A percentile compares a stretch with the other conserved stretches of the same genome.
Conservation (phyloP, 768 basidiomycete species). For the Boletus reticulatus region DNA sequence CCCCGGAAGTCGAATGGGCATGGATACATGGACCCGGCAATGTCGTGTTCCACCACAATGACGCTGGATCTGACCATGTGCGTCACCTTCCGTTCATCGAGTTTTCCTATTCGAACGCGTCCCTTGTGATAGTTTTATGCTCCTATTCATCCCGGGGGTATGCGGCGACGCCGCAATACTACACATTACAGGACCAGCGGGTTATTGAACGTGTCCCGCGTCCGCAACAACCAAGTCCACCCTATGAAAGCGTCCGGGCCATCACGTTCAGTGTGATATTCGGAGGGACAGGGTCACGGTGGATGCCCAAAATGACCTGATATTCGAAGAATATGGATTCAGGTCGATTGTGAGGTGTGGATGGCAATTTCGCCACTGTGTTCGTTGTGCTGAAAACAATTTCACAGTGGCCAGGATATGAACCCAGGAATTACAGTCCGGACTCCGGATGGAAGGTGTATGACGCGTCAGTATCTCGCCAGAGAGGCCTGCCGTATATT, state of each 20-base stretch:
- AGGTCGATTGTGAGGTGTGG: conserved; percentile 20
- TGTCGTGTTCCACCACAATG: too few species aligned
- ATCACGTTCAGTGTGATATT: conserved; percentile 21
- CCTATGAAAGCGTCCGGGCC: conserved; percentile 9
- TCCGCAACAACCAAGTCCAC: conserved; percentile 7
- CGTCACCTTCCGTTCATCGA: too few species aligned
- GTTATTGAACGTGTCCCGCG: conserved; percentile 22
- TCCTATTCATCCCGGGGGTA: conserved; percentile 16
- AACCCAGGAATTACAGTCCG: background rate
- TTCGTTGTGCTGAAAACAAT: background rate
- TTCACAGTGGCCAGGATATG: too few species aligned
- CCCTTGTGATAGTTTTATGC: conserved; percentile 12
- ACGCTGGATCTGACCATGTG: too few species aligned
- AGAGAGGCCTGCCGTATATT: conserved; percentile 9
- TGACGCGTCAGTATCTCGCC: conserved; percentile 23
- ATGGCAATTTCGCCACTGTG: background rate
- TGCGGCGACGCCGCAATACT: conserved; percentile 19
- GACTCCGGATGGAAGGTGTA: background rate
- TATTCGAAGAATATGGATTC: conserved; percentile 19
- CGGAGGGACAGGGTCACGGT: conserved; percentile 4
- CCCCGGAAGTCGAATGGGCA: too few species aligned
- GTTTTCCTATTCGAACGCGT: too few species aligned
- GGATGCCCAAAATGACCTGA: conserved; percentile 16
- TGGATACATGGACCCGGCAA: too few species aligned
- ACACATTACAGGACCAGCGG: conserved; percentile 14